These are phyloP conservation scores for Colletotrichum salicis DNA, from an alignment of 2,329 filamentous ascomycete genomes.

Conservation along the genomic window DNA sequence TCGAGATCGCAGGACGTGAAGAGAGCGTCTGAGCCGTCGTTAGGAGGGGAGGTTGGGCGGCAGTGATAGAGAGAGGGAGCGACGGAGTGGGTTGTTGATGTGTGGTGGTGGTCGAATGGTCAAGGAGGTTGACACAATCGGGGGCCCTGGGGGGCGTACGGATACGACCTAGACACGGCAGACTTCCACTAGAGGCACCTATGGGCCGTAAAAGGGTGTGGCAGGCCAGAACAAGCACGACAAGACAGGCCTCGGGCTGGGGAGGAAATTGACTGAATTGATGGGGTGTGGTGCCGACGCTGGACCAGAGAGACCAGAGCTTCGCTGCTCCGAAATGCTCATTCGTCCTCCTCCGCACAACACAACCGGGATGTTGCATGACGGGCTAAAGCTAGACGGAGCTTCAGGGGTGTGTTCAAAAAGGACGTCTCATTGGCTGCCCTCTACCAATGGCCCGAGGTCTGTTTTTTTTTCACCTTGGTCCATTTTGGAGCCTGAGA, in stretches of 20 bases:
- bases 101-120: background rate
- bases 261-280: conserved; percentile 30
- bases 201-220: background rate
- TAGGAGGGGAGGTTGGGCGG: conserved; percentile 34
- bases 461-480: conserved; percentile 9
- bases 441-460: conserved; percentile 16
- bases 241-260: conserved; percentile 26
- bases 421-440: conserved; percentile 12
- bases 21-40: conserved; percentile 19
- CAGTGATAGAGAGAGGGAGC: conserved; percentile 17
- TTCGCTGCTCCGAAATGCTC: conserved; percentile 26
- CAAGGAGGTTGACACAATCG: conserved; percentile 34
- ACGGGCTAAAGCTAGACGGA: conserved; percentile 26
- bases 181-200: background rate
- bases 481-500: background rate
- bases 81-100: conserved; percentile 32
- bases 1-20: conserved; percentile 15
- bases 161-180: conserved; percentile 1
- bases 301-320: conserved; percentile 31
- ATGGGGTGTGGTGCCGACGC: conserved; percentile 30
- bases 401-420: conserved; percentile 27
- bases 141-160: conserved; percentile 16
- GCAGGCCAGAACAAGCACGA: conserved; percentile 26
- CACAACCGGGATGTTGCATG: conserved; percentile 28
- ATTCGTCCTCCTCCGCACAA: conserved; percentile 19